Evolutionary conservation across 2,329 filamentous ascomycete genomes (phyloP).

Genomic region (Didymella arachidicola): DNA sequence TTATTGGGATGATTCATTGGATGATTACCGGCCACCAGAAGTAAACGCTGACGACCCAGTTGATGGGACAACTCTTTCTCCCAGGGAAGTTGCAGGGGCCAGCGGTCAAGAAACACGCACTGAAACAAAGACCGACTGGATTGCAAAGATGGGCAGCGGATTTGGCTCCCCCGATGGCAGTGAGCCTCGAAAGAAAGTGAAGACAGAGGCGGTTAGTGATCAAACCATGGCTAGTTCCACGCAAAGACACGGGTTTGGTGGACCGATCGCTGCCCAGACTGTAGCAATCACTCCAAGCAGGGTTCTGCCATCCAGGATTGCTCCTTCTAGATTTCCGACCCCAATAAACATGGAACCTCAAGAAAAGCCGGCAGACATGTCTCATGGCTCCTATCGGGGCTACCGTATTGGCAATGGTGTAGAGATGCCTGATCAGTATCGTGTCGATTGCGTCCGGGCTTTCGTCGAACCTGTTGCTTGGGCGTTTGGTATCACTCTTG

Average conservation of each 20-base stretch:
- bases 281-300: conserved; percentile 32
- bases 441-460: conserved; percentile 62
- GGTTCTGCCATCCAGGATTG: conserved; percentile 38
- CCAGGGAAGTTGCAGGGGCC: conserved; percentile 4
- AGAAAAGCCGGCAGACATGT: conserved; percentile 36
- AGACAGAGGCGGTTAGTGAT: conserved; percentile 37
- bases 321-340: conserved; percentile 41
- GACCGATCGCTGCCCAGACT: conserved; percentile 15
- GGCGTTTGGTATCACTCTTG: conserved; percentile 64
- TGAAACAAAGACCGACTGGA: conserved; percentile 24
- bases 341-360: conserved; percentile 29
- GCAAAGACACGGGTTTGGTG: conserved; percentile 21
- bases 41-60: conserved; percentile 19
- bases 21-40: conserved; percentile 59
- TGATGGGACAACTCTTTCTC: conserved; percentile 8
- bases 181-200: conserved; percentile 52
- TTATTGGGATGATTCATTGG: conserved; percentile 68
- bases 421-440: conserved; percentile 66
- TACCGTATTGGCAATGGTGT: conserved; percentile 64
- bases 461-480: conserved; percentile 66
- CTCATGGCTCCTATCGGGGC: conserved; percentile 61
- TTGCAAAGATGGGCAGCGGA: conserved; percentile 19
- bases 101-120: conserved; percentile 16
- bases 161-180: conserved; percentile 25
- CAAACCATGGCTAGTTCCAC: conserved; percentile 21